These are phyloP conservation scores for Glaciozyma antarctica DNA, from an alignment of 768 basidiomycete genomes.

Conservation along the genomic window DNA sequence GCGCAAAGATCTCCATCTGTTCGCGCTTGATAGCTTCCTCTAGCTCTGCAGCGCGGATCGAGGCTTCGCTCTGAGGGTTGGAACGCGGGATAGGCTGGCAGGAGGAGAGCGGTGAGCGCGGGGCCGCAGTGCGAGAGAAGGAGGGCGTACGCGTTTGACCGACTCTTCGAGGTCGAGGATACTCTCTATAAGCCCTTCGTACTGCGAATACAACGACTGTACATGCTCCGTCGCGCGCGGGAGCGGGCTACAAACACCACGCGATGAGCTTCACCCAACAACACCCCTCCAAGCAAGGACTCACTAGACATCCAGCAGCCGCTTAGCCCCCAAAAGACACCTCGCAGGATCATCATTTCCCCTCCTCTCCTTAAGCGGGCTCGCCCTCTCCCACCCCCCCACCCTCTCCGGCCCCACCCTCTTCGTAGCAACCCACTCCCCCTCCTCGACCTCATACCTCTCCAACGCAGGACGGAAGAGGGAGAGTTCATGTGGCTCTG, in stretches of 20 bases:
- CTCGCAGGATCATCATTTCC: constrained; percentile 14
- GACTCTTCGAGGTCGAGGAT: constrained; percentile 27
- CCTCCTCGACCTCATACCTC: constrained; percentile 3
- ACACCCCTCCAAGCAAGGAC: not conserved
- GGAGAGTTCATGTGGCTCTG: constrained; percentile 24
- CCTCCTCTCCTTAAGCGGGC: constrained; percentile 16
- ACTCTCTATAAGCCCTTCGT: constrained; percentile 24
- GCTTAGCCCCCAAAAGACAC: constrained; percentile 26
- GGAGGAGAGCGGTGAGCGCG: too few relatives aligned
- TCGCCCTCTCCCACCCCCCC: constrained; percentile 3
- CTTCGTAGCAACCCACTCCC: constrained; percentile 19
- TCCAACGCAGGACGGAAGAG: constrained; percentile 16
- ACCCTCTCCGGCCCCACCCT: constrained; percentile 18
- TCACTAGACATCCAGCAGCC: constrained; percentile 32
- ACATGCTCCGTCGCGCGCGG: constrained; percentile 31
- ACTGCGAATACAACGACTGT: constrained; percentile 25
- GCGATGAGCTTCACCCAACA: not conserved
- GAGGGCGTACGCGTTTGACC: constrained; percentile 15
- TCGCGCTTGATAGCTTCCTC: constrained; percentile 32
- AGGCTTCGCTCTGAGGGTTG: constrained; percentile 1
- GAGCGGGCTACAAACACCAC: constrained; percentile 17
- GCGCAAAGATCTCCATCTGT: constrained; percentile 29
- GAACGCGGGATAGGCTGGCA: constrained; percentile 5
- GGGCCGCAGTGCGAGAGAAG: not conserved
- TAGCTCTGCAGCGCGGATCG: constrained; percentile 22